phyloP scores from a whole-genome alignment of 1,139 yeast genomes.

The Suhomyces guaymorum region DNA sequence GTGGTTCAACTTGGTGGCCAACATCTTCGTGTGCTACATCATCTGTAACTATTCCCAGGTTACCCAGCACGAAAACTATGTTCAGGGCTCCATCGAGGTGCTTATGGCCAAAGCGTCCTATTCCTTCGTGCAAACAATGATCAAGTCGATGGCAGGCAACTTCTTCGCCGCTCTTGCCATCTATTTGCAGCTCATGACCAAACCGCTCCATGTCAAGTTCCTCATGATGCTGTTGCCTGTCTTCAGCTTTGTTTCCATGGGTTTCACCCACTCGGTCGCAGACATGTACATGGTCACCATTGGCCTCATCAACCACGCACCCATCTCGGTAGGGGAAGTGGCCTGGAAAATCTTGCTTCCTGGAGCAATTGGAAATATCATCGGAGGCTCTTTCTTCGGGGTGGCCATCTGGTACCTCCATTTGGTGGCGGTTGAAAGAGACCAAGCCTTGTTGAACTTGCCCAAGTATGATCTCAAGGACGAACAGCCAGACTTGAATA shows the following conservation, averaged over 20 bases:
- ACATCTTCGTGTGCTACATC: conserved; percentile 63
- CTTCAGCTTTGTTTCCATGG: conserved; percentile 71
- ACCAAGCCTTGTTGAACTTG: conserved; percentile 56
- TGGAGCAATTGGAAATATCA: conserved; percentile 65
- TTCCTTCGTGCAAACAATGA: conserved; percentile 57
- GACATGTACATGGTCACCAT: conserved; percentile 70
- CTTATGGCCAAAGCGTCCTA: conserved; percentile 48
- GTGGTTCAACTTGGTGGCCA: conserved; percentile 63
- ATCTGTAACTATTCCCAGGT: conserved; percentile 58
- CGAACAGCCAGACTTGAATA: conserved; percentile 74
- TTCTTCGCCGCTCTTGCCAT: conserved; percentile 74
- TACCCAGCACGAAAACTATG: conserved; percentile 38
- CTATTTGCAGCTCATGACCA: conserved; percentile 72
- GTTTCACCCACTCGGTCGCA: conserved; percentile 79
- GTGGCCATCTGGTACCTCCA: conserved; percentile 71
- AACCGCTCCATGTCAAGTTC: conserved; percentile 77
- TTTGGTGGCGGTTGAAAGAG: conserved; percentile 66
- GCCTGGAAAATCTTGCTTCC: conserved; percentile 74
- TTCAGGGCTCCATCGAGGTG: conserved; percentile 48
- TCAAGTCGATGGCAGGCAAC: conserved; percentile 73
- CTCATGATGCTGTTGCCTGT: conserved; percentile 65
- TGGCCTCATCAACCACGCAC: conserved; percentile 67
- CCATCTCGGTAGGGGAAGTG: conserved; percentile 58
- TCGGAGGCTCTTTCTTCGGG: conserved; percentile 70
- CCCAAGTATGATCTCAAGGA: conserved; percentile 71